Evolutionary conservation across 2,329 filamentous ascomycete species (phyloP).

Genomic region (Fonsecaea pugnacius): DNA sequence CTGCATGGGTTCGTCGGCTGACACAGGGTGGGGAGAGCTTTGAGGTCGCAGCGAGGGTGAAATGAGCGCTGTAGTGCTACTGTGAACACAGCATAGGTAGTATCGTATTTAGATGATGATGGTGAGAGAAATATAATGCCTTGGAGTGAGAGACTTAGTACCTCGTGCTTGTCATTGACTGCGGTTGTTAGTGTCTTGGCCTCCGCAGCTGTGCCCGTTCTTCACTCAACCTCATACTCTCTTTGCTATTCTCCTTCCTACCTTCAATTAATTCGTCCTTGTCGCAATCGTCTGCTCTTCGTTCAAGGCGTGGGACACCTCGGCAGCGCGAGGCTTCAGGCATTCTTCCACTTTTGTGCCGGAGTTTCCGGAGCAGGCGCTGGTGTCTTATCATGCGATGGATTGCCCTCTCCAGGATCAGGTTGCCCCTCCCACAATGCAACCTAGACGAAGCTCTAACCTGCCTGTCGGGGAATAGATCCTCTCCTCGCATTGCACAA

Average conservation of each 20-base stretch:
- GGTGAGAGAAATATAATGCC: too few relatives aligned
- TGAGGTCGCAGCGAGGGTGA: background rate
- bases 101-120: too few relatives aligned
- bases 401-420: background rate
- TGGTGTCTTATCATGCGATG: background rate
- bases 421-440: conserved; percentile 1
- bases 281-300: background rate
- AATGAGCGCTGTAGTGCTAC: background rate
- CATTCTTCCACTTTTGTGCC: background rate
- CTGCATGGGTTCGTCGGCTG: background rate
- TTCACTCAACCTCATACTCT: background rate
- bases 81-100: background rate
- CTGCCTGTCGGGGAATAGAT: background rate
- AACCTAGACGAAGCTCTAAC: conserved; percentile 1
- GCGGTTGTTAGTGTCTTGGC: background rate
- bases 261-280: background rate
- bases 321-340: background rate
- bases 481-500: background rate
- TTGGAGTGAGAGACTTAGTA: background rate
- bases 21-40: background rate
- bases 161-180: background rate
- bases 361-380: background rate
- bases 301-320: background rate
- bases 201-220: background rate
- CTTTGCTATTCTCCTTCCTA: background rate